Evolutionary conservation across 106 monocot species (phyloP).

Genomic region (Triglochin maritima): DNA sequence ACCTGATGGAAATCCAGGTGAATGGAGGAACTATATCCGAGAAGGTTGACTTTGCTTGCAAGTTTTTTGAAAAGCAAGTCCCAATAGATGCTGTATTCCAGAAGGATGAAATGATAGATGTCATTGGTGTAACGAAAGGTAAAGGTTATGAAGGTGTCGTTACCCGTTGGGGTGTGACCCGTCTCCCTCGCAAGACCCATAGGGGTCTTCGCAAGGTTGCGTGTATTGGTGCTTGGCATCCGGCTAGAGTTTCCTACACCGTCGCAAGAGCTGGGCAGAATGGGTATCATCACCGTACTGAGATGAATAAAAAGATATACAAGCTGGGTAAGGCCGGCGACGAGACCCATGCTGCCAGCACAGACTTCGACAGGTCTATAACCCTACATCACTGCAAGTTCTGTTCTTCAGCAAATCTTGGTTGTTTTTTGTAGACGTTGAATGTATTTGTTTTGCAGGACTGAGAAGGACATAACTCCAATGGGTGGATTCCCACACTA

Average conservation of each 20-base stretch:
- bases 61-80: constrained; percentile 7
- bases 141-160: constrained; percentile 3
- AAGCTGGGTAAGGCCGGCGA: neutral
- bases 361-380: constrained; percentile 4
- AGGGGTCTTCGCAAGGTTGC: constrained; percentile 5
- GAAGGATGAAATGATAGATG: constrained; percentile 7
- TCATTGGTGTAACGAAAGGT: constrained; percentile 1
- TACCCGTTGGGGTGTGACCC: constrained; percentile 15
- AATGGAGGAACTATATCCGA: constrained; percentile 8
- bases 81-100: constrained; percentile 8
- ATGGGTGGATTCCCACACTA: constrained; percentile 19
- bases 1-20: constrained; percentile 12
- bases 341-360: neutral
- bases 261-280: constrained; percentile 13
- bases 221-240: constrained; percentile 13
- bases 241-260: constrained; percentile 5
- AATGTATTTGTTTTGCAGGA: constrained; percentile 3
- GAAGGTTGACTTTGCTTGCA: constrained; percentile 8
- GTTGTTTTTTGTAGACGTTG: neutral
- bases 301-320: constrained; percentile 7
- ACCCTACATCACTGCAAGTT: neutral
- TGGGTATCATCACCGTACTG: constrained; percentile 12
- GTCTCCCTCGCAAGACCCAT: constrained; percentile 11
- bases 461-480: constrained; percentile 14
- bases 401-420: neutral